These are phyloP conservation scores for Citrus medica DNA, from an alignment of 345 rosid species.

Conservation along the genomic window DNA sequence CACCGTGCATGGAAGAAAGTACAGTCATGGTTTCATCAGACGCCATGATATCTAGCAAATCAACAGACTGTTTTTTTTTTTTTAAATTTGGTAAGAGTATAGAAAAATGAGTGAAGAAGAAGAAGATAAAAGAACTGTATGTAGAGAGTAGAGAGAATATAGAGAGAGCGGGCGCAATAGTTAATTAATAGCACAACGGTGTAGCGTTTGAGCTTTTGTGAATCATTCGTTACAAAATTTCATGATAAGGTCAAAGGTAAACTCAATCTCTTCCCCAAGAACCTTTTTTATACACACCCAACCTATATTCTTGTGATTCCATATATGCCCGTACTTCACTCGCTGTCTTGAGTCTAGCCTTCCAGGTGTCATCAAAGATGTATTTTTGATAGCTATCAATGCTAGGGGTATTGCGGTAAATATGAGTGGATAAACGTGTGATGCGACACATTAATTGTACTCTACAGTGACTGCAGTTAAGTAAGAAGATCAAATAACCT, in stretches of 20 bases:
- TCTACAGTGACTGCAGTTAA: background rate
- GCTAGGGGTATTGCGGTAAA: background rate
- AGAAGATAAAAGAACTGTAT: background rate
- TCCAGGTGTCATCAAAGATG: background rate
- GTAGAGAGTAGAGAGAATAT: background rate
- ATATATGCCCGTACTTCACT: background rate
- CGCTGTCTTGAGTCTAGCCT: background rate
- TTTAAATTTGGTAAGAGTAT: background rate
- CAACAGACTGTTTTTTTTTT: background rate
- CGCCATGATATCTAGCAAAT: slow-evolving; percentile 32
- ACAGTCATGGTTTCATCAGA: slow-evolving; percentile 38
- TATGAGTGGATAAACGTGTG: background rate
- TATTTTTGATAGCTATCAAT: too few relatives aligned
- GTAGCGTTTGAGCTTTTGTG: slow-evolving; percentile 25
- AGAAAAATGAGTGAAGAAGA: background rate
- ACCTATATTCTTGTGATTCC: background rate
- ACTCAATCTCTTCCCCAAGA: background rate
- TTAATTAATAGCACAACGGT: background rate
- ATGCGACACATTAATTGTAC: background rate
- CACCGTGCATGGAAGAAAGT: slow-evolving; percentile 28
- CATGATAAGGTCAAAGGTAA: slow-evolving; percentile 23
- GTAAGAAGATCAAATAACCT: background rate
- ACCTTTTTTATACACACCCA: slow-evolving; percentile 26
- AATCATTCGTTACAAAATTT: slow-evolving; percentile 16
- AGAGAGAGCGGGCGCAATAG: background rate